Percentiles rank a stretch among this genome's conserved stretches.
Evolutionary conservation across 352 stramenopile genomes (phyloP).

Genomic region (Plasmopara halstedii): DNA sequence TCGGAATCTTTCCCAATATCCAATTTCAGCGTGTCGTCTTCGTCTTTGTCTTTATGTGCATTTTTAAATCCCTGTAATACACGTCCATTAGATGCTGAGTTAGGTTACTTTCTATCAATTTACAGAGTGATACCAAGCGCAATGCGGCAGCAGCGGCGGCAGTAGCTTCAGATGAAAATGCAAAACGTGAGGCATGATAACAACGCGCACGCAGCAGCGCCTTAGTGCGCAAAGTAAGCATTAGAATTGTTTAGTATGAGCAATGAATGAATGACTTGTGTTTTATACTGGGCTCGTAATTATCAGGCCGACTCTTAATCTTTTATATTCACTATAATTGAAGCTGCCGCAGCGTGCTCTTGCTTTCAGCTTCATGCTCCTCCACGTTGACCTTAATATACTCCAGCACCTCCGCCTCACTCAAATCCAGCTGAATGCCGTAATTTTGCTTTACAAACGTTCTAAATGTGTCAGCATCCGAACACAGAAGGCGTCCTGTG

Average conservation of each 20-base stretch:
- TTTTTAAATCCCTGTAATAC: conserved; percentile 44
- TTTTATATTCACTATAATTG: too few relatives aligned
- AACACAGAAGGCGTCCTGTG: conserved; percentile 49
- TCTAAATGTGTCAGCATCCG: conserved; percentile 57
- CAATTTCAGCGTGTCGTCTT: conserved; percentile 9
- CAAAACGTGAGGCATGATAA: conserved; percentile 8
- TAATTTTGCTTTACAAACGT: conserved; percentile 53
- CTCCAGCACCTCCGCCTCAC: conserved; percentile 47
- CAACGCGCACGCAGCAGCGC: conserved; percentile 27
- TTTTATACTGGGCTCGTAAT: too few relatives aligned
- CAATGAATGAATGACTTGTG: too few relatives aligned
- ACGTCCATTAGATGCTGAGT: not conserved
- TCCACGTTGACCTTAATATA: conserved; percentile 70
- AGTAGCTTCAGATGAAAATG: conserved; percentile 61
- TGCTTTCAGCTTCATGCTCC: conserved; percentile 6
- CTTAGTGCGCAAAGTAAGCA: too few relatives aligned
- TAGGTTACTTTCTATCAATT: not conserved
- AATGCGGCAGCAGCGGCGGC: conserved; percentile 60
- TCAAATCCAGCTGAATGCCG: conserved; percentile 57
- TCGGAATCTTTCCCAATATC: not conserved
- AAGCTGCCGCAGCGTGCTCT: not conserved
- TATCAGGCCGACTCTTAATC: too few relatives aligned
- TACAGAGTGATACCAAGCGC: conserved; percentile 45
- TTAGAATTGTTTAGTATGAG: too few relatives aligned
- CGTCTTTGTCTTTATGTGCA: conserved; percentile 30